Conservation (phyloP, 2,329 filamentous ascomycete species). For the Didymella pinodella region DNA sequence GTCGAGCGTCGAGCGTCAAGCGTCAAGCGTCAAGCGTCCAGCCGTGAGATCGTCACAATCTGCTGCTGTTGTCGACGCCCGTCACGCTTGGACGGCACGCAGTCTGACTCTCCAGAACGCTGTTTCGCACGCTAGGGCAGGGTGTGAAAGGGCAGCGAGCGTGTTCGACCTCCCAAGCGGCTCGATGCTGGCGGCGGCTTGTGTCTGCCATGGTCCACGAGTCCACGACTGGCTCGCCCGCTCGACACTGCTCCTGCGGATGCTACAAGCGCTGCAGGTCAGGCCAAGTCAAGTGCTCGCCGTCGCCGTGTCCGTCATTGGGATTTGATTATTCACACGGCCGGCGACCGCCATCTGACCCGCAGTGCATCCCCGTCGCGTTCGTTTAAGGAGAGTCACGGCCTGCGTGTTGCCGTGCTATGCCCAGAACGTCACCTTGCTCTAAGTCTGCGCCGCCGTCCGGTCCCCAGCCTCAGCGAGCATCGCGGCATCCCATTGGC, state of each 20-base stretch:
- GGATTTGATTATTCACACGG: constrained; percentile 30
- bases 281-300: constrained; percentile 16
- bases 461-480: constrained; percentile 20
- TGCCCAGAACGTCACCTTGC: constrained; percentile 14
- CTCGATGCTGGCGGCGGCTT: constrained; percentile 11
- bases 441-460: constrained; percentile 20
- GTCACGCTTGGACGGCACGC: constrained; percentile 18
- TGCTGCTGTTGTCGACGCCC: not conserved
- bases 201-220: constrained; percentile 6
- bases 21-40: not conserved
- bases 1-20: not conserved
- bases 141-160: not conserved
- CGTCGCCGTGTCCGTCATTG: constrained; percentile 12
- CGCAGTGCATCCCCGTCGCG: constrained; percentile 22
- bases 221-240: not conserved
- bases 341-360: constrained; percentile 34
- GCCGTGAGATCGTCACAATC: constrained; percentile 12
- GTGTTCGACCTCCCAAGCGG: not conserved
- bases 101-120: constrained; percentile 17
- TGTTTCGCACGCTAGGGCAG: constrained; percentile 17
- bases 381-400: constrained; percentile 18
- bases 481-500: constrained; percentile 10
- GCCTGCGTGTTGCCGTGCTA: constrained; percentile 15
- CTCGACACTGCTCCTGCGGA: not conserved
- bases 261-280: constrained; percentile 15